These are phyloP conservation scores for Colletotrichum sp. DNA, from an alignment of 2,329 filamentous ascomycete genomes.

Conservation along the genomic window DNA sequence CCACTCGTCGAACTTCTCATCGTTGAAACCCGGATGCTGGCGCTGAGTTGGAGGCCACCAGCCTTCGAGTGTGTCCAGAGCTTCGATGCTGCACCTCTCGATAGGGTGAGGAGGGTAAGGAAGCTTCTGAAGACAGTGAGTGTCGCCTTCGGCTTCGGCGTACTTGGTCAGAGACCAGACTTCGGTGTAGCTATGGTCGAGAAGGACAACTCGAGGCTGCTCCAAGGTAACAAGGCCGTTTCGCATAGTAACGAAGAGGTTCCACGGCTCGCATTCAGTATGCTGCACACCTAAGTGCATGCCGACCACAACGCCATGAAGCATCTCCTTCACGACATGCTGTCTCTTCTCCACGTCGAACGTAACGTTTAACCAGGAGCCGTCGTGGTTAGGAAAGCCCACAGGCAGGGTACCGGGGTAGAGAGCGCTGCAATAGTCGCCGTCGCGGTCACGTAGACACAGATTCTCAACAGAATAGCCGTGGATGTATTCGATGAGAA, in stretches of 20 bases:
- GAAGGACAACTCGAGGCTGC: neutral
- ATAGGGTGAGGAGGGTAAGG: neutral
- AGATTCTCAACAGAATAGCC: neutral
- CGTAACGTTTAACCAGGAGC: too few relatives aligned
- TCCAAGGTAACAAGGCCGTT: neutral
- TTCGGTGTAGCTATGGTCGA: neutral
- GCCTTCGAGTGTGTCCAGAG: rapidly evolving
- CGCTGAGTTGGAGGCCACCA: neutral
- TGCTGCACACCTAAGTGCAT: neutral
- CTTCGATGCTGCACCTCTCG: rapidly evolving
- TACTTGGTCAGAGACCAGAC: neutral
- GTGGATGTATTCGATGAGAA: neutral
- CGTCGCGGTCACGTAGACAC: rapidly evolving
- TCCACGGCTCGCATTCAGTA: slow-evolving; percentile 29
- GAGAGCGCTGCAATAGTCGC: neutral
- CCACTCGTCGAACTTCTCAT: neutral
- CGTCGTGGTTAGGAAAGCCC: neutral
- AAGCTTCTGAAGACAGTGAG: neutral
- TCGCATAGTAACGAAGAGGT: slow-evolving; percentile 13
- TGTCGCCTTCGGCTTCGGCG: rapidly evolving
- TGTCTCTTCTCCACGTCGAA: neutral
- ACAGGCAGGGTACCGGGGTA: too few relatives aligned
- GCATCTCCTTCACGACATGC: too few relatives aligned
- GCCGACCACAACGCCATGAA: neutral
- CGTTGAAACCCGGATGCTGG: too few relatives aligned